Percentiles rank a stretch among this genome's conserved stretches.
Conservation (phyloP, 805 yeast species). For the Wickerhamiella siamensis region DNA sequence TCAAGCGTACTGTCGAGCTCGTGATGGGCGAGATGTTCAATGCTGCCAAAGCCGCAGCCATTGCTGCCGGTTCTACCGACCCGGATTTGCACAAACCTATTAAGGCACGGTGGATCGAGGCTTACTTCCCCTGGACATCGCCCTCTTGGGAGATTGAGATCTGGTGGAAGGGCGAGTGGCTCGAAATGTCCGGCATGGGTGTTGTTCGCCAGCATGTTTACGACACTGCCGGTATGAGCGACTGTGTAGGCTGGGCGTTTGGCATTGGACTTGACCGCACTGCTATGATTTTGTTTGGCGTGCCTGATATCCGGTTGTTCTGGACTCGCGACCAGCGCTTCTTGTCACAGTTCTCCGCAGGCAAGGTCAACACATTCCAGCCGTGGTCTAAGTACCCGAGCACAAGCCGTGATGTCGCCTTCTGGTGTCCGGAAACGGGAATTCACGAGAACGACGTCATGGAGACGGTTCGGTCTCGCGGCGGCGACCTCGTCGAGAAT, state of each 20-base stretch:
- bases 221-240: conserved; percentile 48
- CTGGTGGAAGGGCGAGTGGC: conserved; percentile 98
- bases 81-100: conserved; percentile 59
- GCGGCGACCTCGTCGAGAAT: conserved; percentile 80
- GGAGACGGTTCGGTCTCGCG: conserved; percentile 73
- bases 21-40: conserved; percentile 72
- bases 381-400: conserved; percentile 91
- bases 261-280: conserved; percentile 90
- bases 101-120: conserved; percentile 86
- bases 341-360: conserved; percentile 50
- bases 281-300: conserved; percentile 89
- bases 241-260: conserved; percentile 87
- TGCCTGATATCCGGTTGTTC: conserved; percentile 86
- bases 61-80: conserved; percentile 42
- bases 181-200: conserved; percentile 95
- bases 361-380: conserved; percentile 53
- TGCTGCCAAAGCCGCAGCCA: conserved; percentile 49
- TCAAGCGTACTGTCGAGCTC: conserved; percentile 75
- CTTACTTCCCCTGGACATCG: conserved; percentile 95
- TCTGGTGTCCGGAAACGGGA: conserved; percentile 54
- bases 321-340: conserved; percentile 82
- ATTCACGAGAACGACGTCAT: conserved; percentile 82
- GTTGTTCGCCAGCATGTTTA: conserved; percentile 68
- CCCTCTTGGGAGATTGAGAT: conserved; percentile 98
- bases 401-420: conserved; percentile 73